Evolutionary conservation across 495 filamentous ascomycete species (phyloP), one percentile per base, ranked within the genome.

Genomic region (Tuber aestivum): DNA sequence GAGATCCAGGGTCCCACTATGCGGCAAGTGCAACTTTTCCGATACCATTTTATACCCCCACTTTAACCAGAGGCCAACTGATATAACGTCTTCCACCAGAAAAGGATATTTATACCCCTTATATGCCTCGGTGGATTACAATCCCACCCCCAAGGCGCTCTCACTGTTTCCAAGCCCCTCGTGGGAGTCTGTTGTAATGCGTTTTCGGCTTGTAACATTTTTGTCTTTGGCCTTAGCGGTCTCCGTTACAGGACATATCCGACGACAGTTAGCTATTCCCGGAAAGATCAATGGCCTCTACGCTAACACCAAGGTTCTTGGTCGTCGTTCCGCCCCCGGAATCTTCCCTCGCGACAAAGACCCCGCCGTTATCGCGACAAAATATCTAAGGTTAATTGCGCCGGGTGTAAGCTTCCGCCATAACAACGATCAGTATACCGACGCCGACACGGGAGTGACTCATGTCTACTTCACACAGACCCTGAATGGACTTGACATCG

Each of bases 391-490:
- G 70, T 35, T 20, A 7, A 73, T 81, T 65, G 75, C 79, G 0
- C 81, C 81, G 10, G 75, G 72, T 69, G 75, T 82, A n/a, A 79
- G 81, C 16, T 86, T 87, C 80, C 77, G 77, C 70, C 84, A 84
- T 41, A 72, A 86, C 20, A 84, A 85, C n/a, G 81, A 86, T 14
- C 81, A 85, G 75, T 84, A 85, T 78, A 87, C 86, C 35, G 83
- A 85, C 41, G 83, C 83, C 37, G 83, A 80, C 72, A 87, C 87
- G 65, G 87, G 87, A 5, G 83, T 88, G 74, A 84, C 84, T 6
- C 87, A 89, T 75, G 85, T 88, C 75, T 83, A 87, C 78, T 88
- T 88, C 82, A 87, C 86, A 75, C 87, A 89, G 82, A 88, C 87
- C 0, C 83, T 82, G 23, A 85, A 88, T 72, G 87, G 84, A 2